phyloP scores from a whole-genome alignment of 495 filamentous ascomycete species.

The Aspergillus saccharolyticus region DNA sequence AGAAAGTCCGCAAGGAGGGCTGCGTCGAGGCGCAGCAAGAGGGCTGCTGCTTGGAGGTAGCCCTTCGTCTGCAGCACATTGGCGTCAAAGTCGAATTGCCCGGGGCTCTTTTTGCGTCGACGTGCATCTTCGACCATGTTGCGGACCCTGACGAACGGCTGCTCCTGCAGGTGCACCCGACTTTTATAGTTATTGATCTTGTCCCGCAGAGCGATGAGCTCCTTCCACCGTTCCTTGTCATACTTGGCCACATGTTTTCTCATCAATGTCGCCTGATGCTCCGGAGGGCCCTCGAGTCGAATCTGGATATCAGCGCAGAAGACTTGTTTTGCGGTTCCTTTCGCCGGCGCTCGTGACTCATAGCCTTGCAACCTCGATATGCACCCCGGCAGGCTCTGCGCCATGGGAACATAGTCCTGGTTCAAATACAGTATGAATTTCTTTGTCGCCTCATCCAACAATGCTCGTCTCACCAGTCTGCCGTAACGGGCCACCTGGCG shows the following conservation, averaged over 20 bases:
- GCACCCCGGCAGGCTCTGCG: conserved; percentile 29
- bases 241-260: not conserved
- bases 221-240: conserved; percentile 29
- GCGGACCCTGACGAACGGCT: conserved; percentile 55
- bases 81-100: conserved; percentile 39
- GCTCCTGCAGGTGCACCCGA: conserved; percentile 49
- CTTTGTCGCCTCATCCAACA: conserved; percentile 64
- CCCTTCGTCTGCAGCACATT: conserved; percentile 43
- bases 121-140: conserved; percentile 48
- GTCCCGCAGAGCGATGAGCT: conserved; percentile 33
- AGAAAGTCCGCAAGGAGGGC: conserved; percentile 52
- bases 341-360: too few species aligned
- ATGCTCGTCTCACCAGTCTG: conserved; percentile 56
- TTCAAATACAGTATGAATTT: conserved; percentile 56
- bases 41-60: conserved; percentile 42
- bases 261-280: conserved; percentile 2
- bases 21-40: conserved; percentile 53
- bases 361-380: conserved; percentile 19
- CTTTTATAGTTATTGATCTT: conserved; percentile 39
- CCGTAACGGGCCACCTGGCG: conserved; percentile 61
- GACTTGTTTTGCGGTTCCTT: not conserved
- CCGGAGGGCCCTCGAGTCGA: conserved; percentile 1
- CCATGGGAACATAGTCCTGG: conserved; percentile 44
- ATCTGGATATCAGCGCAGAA: not conserved
- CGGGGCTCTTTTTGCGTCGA: conserved; percentile 29